These are phyloP conservation scores for Knufia petricola DNA, from an alignment of 2,329 filamentous ascomycete genomes.

Conservation along the genomic window DNA sequence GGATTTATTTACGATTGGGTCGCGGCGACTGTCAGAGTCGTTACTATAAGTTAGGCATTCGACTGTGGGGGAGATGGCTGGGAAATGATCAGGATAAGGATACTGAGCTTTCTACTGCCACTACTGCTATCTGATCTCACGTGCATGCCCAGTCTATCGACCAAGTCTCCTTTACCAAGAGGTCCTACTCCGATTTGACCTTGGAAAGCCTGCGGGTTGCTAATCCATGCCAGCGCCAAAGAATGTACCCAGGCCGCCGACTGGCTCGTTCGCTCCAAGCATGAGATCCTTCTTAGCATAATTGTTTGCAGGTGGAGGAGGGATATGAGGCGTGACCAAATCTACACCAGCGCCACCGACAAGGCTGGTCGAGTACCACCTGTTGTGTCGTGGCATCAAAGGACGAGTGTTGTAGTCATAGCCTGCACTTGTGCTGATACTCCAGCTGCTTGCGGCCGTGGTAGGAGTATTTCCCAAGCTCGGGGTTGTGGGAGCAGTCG, in stretches of 20 bases:
- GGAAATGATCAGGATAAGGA: too few relatives aligned
- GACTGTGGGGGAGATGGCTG: too few relatives aligned
- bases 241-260: conserved; percentile 3
- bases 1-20: too few relatives aligned
- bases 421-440: conserved; percentile 25
- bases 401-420: conserved; percentile 28
- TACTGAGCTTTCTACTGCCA: too few relatives aligned
- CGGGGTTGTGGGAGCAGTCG: conserved; percentile 19
- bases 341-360: conserved; percentile 27
- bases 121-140: too few relatives aligned
- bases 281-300: conserved; percentile 4
- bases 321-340: conserved; percentile 33
- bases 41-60: too few relatives aligned
- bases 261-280: background rate
- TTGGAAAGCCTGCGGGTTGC: background rate
- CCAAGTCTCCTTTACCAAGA: too few relatives aligned
- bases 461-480: conserved; percentile 32
- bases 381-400: conserved; percentile 33
- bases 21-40: too few relatives aligned
- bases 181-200: background rate
- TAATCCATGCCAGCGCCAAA: background rate
- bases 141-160: too few relatives aligned
- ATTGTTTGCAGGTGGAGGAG: conserved; percentile 10
- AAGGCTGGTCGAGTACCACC: conserved; percentile 28
- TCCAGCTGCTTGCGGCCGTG: conserved; percentile 31